phyloP scores from a whole-genome alignment of 1,284 basidiomycete species.

The Marasmius fiardii region DNA sequence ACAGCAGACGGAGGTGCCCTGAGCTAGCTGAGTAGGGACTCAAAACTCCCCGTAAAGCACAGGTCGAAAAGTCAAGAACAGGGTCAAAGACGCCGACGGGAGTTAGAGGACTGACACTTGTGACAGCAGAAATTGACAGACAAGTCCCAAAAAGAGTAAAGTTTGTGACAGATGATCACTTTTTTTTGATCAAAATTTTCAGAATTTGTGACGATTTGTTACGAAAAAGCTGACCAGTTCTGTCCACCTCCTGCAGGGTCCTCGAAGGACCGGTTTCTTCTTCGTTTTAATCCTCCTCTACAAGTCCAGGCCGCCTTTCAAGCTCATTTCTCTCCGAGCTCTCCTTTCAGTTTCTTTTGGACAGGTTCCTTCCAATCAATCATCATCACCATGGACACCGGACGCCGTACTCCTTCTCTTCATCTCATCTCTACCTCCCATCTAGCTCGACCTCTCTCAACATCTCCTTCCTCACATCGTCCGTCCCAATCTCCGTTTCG shows the following conservation, averaged over 20 bases:
- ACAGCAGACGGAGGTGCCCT: background rate
- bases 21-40: no score
- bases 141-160: no score
- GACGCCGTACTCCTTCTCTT: constrained; percentile 16
- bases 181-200: no score
- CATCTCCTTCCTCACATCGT: constrained; percentile 21
- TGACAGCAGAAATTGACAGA: no score
- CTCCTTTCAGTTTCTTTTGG: constrained; percentile 20
- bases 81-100: no score
- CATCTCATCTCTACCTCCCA: constrained; percentile 28
- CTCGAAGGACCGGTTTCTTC: background rate
- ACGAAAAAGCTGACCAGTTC: background rate
- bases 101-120: no score
- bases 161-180: no score
- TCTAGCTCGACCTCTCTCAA: constrained; percentile 26
- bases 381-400: constrained; percentile 25
- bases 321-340: constrained; percentile 11
- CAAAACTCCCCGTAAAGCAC: no score
- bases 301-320: background rate
- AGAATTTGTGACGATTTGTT: no score
- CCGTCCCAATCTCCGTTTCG: constrained; percentile 30
- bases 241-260: background rate
- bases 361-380: constrained; percentile 32
- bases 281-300: constrained; percentile 1
- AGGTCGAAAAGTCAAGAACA: no score